These are phyloP conservation scores for Populus alba DNA, from an alignment of 345 rosid species.

Conservation along the genomic window DNA sequence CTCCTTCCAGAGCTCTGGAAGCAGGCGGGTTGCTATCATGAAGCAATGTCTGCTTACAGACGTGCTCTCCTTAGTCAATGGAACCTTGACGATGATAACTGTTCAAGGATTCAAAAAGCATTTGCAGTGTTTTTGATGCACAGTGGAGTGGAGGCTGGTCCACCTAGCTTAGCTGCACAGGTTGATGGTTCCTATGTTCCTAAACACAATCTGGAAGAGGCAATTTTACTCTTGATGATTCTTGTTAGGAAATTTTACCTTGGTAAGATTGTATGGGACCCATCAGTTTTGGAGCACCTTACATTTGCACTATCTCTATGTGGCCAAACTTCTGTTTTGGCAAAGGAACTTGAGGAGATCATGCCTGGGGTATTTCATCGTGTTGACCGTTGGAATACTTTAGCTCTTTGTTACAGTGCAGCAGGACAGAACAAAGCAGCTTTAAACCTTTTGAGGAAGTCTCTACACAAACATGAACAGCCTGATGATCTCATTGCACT, in stretches of 20 bases:
- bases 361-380: slow-evolving; percentile 77
- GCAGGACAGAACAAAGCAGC: slow-evolving; percentile 59
- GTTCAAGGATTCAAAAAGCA: slow-evolving; percentile 81
- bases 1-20: slow-evolving; percentile 83
- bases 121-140: slow-evolving; percentile 82
- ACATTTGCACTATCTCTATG: slow-evolving; percentile 71
- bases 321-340: slow-evolving; percentile 67
- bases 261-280: slow-evolving; percentile 72
- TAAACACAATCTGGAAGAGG: slow-evolving; percentile 86
- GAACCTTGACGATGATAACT: slow-evolving; percentile 71
- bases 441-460: slow-evolving; percentile 74
- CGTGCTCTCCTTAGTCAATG: slow-evolving; percentile 84
- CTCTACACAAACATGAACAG: slow-evolving; percentile 68
- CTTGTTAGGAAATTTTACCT: slow-evolving; percentile 59
- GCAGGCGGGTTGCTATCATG: slow-evolving; percentile 62
- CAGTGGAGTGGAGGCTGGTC: slow-evolving; percentile 78
- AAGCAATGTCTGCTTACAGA: slow-evolving; percentile 75
- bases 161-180: slow-evolving; percentile 76
- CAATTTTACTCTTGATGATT: slow-evolving; percentile 82
- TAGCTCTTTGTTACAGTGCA: slow-evolving; percentile 75
- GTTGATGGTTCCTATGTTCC: slow-evolving; percentile 77
- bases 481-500: slow-evolving; percentile 72
- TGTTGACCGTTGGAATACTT: slow-evolving; percentile 76
- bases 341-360: slow-evolving; percentile 76
- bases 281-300: slow-evolving; percentile 80